Evolutionary conservation across 352 stramenopile species (phyloP).

Genomic region (Pythium monospermum): DNA sequence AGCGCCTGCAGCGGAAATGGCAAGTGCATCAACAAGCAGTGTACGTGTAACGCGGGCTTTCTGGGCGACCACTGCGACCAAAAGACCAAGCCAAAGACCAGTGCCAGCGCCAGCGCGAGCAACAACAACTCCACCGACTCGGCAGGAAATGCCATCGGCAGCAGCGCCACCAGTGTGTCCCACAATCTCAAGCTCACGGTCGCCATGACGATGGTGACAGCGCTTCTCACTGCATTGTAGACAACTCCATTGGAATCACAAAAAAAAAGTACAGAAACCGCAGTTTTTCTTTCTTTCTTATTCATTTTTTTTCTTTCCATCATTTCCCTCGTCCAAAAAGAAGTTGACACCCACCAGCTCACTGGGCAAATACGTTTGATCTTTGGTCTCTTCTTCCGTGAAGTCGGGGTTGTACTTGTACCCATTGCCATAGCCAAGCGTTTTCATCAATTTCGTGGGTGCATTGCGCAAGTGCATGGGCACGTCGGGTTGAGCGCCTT

Average conservation of each 20-base stretch:
- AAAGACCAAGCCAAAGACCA: slow-evolving; percentile 32
- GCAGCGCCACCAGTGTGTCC: too few species aligned
- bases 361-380: slow-evolving; percentile 82
- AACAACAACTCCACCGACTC: background rate
- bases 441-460: slow-evolving; percentile 71
- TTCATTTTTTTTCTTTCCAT: slow-evolving; percentile 5
- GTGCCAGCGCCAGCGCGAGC: background rate
- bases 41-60: slow-evolving; percentile 52
- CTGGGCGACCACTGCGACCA: slow-evolving; percentile 69
- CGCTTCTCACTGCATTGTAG: too few species aligned
- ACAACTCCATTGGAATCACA: too few species aligned
- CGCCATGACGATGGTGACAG: too few species aligned
- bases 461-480: slow-evolving; percentile 81
- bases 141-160: too few species aligned
- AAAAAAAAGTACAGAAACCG: too few species aligned
- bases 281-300: slow-evolving; percentile 11
- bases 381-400: slow-evolving; percentile 49
- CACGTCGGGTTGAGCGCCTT: slow-evolving; percentile 59
- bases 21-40: slow-evolving; percentile 46
- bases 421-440: slow-evolving; percentile 68
- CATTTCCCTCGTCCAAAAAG: slow-evolving; percentile 23
- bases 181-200: too few species aligned
- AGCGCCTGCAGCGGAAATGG: slow-evolving; percentile 62
- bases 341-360: slow-evolving; percentile 61
- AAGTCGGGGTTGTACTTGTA: slow-evolving; percentile 86